A percentile compares a stretch with the other conserved stretches of the same genome.
Conservation (phyloP, 805 yeast genomes). For the Starmerella lactis-condensi region DNA sequence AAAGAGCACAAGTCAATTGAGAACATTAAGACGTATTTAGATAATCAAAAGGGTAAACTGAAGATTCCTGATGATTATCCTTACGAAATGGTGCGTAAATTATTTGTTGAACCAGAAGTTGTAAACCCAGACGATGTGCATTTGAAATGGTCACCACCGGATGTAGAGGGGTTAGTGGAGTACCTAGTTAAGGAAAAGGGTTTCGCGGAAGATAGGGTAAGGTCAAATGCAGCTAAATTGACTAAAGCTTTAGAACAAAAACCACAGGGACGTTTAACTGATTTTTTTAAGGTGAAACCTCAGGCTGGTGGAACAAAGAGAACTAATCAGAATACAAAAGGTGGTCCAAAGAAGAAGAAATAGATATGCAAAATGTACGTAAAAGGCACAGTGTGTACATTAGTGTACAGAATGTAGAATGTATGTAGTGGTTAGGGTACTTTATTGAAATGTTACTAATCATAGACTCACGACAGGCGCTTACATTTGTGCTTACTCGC, state of each 20-base stretch:
- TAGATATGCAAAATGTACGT: too few species aligned
- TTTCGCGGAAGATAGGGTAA: constrained; percentile 80
- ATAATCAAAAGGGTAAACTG: constrained; percentile 38
- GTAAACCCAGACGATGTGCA: constrained; percentile 39
- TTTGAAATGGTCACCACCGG: constrained; percentile 78
- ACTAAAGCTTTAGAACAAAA: constrained; percentile 69
- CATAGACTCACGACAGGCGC: too few species aligned
- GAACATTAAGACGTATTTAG: constrained; percentile 47
- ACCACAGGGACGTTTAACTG: constrained; percentile 80
- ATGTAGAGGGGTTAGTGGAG: constrained; percentile 62
- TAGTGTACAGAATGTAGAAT: too few species aligned
- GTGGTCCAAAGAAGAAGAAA: too few species aligned
- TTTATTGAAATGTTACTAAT: too few species aligned
- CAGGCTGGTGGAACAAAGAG: too few species aligned
- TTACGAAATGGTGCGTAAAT: constrained; percentile 63
- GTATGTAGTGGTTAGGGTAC: too few species aligned
- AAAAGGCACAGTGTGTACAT: too few species aligned
- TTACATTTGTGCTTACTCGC: too few species aligned
- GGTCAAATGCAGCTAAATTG: constrained; percentile 69
- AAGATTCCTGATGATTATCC: constrained; percentile 93
- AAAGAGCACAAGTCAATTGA: constrained; percentile 72
- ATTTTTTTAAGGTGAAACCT: constrained; percentile 68
- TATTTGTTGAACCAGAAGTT: constrained; percentile 73
- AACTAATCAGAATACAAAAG: constrained; percentile 2
- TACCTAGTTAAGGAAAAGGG: constrained; percentile 78